Evolutionary conservation across 139 green algal species (phyloP), one percentile per base, ranked within the genome.

Genomic region (Coccomyxa sp.): DNA sequence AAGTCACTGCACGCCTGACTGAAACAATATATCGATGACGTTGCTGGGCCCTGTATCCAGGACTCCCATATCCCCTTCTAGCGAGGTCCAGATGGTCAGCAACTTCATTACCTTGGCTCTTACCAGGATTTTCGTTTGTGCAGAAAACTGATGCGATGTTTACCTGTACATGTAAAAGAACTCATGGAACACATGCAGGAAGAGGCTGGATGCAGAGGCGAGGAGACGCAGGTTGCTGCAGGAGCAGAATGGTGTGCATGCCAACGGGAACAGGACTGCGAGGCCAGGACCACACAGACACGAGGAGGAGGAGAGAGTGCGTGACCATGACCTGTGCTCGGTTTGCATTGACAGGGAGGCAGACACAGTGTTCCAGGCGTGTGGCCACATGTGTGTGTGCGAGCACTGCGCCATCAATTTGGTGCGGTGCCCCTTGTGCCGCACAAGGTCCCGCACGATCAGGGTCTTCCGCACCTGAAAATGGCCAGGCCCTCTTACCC

Each of bases 311-410:
- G 28, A 59, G 12, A 27, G 17, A 16, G 59, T 27, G 12, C 31
- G 31, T 30, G 80, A 78, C 17, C 63, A 78, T 0, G 67, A 45
- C 14, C 30, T 77, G 31, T 83, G 80, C 63, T 63, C 51, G 25
- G 58, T 89, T 57, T 88, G 76, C 81, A 77, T 85, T 1, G 85
- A 86, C 28, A 32, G 75, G 10, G 57, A 21, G 12, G 74, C 32
- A 25, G 68, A 78, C 28, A 82, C 77, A n/a, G 85, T 86, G 0
- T 86, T 88, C 32, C 38, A 58, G 28, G 85, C 51, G 0, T 88
- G 84, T 58, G 84, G 84, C 67, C 84, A 88, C 81, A 85, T 85
- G 84, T 88, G 84, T 30, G 79, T 58, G 66, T 88, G 84, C 59
- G 68, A 63, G 66, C 59, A 67, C 28, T 88, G 84, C 77, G 71